Conservation (phyloP, 495 filamentous ascomycete species). For the Immersiella caudata region DNA sequence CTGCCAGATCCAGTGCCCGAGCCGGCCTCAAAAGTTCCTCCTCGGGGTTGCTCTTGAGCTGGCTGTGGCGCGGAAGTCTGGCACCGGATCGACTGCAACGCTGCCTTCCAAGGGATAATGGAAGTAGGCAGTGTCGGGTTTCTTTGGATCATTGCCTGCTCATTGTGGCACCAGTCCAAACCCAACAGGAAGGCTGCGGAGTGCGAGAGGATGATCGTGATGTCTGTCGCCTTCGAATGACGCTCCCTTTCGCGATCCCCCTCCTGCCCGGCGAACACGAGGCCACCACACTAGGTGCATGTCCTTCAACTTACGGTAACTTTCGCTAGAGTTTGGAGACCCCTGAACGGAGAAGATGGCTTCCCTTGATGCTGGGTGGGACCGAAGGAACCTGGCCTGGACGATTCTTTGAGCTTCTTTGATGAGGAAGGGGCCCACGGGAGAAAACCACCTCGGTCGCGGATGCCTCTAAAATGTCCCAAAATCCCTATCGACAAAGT, state of each 20-base stretch:
- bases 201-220: too few species aligned
- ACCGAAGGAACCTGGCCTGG: too few species aligned
- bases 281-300: too few species aligned
- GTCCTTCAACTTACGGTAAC: too few species aligned
- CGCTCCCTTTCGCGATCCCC: neutral
- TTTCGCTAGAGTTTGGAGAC: too few species aligned
- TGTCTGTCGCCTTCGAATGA: neutral
- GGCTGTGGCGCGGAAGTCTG: neutral
- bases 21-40: neutral
- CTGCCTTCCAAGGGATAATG: neutral
- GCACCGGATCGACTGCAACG: neutral
- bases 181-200: neutral
- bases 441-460: too few species aligned
- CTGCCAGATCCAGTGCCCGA: neutral
- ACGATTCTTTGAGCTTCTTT: too few species aligned
- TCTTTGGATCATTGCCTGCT: neutral
- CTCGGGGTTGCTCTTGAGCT: neutral
- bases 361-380: too few species aligned
- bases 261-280: neutral
- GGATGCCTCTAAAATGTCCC: too few species aligned
- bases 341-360: too few species aligned
- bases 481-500: too few species aligned
- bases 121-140: neutral
- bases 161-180: neutral
- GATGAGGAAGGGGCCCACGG: too few species aligned